These are phyloP conservation scores for Globomyces sp. DNA, from an alignment of 371 early-diverging fungal species.

Conservation along the genomic window DNA sequence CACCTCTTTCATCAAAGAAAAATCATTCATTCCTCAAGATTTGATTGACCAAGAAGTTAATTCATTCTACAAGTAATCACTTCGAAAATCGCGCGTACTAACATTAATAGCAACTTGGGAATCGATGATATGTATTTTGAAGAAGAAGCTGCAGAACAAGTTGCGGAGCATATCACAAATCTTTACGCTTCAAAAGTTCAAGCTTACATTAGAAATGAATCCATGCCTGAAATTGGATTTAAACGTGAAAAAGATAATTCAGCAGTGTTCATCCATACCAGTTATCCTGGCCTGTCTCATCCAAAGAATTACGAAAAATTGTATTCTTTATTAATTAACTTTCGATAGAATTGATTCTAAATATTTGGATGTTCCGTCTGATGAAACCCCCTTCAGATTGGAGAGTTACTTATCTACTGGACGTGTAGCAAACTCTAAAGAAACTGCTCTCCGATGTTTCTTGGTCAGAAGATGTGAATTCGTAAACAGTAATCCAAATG, in stretches of 20 bases:
- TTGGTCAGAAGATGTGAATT: constrained; percentile 92
- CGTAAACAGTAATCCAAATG: constrained; percentile 73
- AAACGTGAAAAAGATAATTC: constrained; percentile 86
- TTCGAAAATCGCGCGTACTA: not conserved
- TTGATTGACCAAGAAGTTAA: constrained; percentile 86
- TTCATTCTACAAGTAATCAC: constrained; percentile 92
- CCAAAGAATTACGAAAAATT: constrained; percentile 30
- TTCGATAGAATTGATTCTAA: constrained; percentile 70
- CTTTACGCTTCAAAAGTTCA: constrained; percentile 94
- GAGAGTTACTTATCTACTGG: constrained; percentile 95
- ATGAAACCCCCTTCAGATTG: constrained; percentile 79
- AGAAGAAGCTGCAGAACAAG: constrained; percentile 83
- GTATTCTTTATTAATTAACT: too few relatives aligned
- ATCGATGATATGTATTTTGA: constrained; percentile 98
- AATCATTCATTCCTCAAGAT: constrained; percentile 89
- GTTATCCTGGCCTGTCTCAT: constrained; percentile 84
- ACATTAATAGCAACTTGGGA: constrained; percentile 75
- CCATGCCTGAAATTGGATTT: constrained; percentile 83
- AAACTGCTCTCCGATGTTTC: constrained; percentile 92
- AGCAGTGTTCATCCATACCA: constrained; percentile 96
- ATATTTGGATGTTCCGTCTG: constrained; percentile 81
- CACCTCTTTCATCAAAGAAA: constrained; percentile 72
- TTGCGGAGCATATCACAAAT: constrained; percentile 94
- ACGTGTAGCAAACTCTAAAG: constrained; percentile 75
- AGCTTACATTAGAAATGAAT: constrained; percentile 85